Base-by-base conservation (phyloP, 257 asterid species). In the Scutellaria galericulata region DNA sequence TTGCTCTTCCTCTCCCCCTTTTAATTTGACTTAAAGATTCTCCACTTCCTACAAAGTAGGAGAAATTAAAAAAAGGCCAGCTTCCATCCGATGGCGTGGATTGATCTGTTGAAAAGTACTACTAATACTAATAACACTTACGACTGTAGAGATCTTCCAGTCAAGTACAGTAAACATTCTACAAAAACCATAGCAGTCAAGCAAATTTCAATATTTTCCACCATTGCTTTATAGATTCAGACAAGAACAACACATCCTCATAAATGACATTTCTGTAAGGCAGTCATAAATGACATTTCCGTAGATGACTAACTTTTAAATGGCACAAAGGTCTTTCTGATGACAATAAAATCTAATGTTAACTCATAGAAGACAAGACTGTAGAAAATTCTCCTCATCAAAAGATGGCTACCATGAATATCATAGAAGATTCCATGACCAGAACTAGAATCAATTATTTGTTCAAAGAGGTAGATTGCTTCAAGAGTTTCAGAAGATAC, bases 401-500 rank as follows among this genome's bases (percentile, higher is more conserved):
- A 14, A 31, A 48, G 62, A 45, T 39, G 64, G 59, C 55, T 15
- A 14, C 12, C 60, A 51, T 12, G 57, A 37, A 55, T 57, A 76
- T 59, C 44, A 13, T 10, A 71, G 70, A 80, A 76, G 68, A 55
- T 57, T 62, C 40, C 37, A 64, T 13, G 60, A 61, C n/a, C 27
- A 68, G 24, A 48, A 70, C 55, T 41, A 55, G 73, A 56, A 51
- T 41, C 62, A 70, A 76, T 53, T 71, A 51, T 61, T 35, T 27
- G 51, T 63, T 60, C 57, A 44, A 46, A 47, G 20, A 64, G 52
- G 80, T 18, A 24, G 52, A 40, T 24, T 51, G 64, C 18, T 78
- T 68, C 65, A 61, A 68, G 52, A 40, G 66, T 56, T 77, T 53
- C 62, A 62, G 68, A 79, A 73, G 65, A 53, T 78, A 95, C 99